Base-by-base conservation (phyloP, 164 flowering plant species). In the Chloranthus sessilifolius region DNA sequence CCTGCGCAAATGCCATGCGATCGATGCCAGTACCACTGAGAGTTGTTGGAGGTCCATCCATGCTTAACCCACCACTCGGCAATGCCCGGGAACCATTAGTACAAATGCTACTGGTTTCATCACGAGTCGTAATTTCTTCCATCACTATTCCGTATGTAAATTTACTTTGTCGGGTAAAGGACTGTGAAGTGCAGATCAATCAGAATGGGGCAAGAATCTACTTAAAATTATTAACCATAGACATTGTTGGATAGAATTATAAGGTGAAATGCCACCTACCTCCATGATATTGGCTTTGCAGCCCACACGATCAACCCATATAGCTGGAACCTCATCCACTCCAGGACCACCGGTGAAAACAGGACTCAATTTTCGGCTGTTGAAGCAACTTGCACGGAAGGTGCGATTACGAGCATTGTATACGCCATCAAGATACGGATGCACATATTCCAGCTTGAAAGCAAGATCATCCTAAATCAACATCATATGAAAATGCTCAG, bases 271-370 rank as follows among this genome's bases (percentile, higher is more conserved):
- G 27, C 5, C 31, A 31, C 64, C 45, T 62, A 85, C 99, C 96
- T 94, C 99, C 6, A 94, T 85, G 44, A 94, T 80, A 53, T 81
- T 87, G 56, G 97, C 86, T 68, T 94, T 94, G 39, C 80, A 26
- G 2, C 99, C 99, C 60, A 94, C 75, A 28, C 99, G 74, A 61
- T 94, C 99, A 60, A 94, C 95, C 97, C 96, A 89, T 38, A 94
- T 89, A 21, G 97, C 95, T 22, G 99, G 99, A 35, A 89, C 96
- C 64, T 94, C 99, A 68, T 94, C 99, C 39, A 80, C 68, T 40
- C 97, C 99, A 14, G 99, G 97, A 30, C 99, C 99, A 26, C 97
- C 97, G 9, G 95, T 94, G 70, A 94, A 94, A 20, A 94, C 99
- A 19, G 97, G 99, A 63, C 99, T 94, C 71, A 89, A 56, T 62